These are phyloP conservation scores for Cucurbita ficifolia DNA, from an alignment of 306 rosid genomes.

Conservation along the genomic window DNA sequence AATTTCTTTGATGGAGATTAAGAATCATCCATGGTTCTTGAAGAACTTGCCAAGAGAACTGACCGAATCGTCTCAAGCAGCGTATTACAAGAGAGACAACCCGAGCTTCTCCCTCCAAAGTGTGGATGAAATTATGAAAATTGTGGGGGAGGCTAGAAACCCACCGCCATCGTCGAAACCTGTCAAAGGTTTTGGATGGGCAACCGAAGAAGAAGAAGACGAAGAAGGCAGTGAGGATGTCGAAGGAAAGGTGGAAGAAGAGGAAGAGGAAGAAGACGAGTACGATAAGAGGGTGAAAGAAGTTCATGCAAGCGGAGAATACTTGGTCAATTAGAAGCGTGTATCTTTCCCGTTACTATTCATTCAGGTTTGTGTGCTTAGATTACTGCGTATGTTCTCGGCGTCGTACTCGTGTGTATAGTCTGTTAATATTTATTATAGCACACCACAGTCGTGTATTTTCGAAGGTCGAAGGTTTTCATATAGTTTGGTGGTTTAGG, in stretches of 20 bases:
- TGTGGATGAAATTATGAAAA: constrained; percentile 53
- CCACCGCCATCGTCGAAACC: constrained; percentile 43
- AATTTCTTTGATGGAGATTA: constrained; percentile 50
- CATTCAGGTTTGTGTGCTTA: neutral
- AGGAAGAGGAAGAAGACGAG: constrained; percentile 31
- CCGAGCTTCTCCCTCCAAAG: constrained; percentile 49
- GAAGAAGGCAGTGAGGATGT: constrained; percentile 22
- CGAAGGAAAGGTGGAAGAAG: constrained; percentile 24
- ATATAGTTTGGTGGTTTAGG: neutral
- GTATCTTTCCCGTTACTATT: neutral
- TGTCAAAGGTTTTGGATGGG: constrained; percentile 54
- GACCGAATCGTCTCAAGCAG: constrained; percentile 50
- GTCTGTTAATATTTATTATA: neutral
- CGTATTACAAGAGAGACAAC: constrained; percentile 50
- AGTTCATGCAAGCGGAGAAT: constrained; percentile 6
- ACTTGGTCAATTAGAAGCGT: neutral
- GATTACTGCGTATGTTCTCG: neutral
- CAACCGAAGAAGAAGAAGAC: constrained; percentile 44
- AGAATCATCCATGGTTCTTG: constrained; percentile 68
- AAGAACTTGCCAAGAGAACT: constrained; percentile 76
- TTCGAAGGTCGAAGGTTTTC: neutral
- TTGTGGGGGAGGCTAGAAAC: constrained; percentile 65
- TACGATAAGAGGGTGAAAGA: constrained; percentile 11
- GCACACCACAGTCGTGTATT: neutral
- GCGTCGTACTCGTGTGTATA: neutral